Evolutionary conservation across 2,329 filamentous ascomycete genomes (phyloP).

Genomic region (Talaromyces sp.): DNA sequence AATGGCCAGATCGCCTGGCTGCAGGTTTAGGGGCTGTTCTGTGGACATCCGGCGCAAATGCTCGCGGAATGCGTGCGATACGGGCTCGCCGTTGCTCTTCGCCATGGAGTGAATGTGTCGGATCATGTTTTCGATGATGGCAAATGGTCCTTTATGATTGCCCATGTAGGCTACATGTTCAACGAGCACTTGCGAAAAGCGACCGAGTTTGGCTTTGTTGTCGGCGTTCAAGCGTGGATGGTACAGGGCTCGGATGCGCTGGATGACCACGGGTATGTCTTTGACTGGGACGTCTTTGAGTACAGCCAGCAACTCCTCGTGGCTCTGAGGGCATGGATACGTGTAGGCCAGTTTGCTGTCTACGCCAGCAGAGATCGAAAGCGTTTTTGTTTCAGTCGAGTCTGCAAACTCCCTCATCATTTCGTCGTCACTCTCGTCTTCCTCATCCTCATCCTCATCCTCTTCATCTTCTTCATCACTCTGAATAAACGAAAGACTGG

Average conservation of each 20-base stretch:
- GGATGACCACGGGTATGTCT: conserved; percentile 71
- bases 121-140: conserved; percentile 69
- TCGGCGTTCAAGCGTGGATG: conserved; percentile 78
- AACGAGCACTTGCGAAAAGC: conserved; percentile 42
- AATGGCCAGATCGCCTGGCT: conserved; percentile 70
- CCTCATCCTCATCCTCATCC: conserved; percentile 47
- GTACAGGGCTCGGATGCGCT: conserved; percentile 85
- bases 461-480: conserved; percentile 33
- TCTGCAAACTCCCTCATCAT: conserved; percentile 54
- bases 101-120: conserved; percentile 90
- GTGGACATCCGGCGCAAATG: conserved; percentile 56
- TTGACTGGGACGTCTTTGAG: conserved; percentile 56
- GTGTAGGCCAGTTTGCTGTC: conserved; percentile 62
- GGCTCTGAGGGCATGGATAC: conserved; percentile 75
- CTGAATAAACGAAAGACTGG: conserved; percentile 35
- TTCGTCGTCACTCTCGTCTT: conserved; percentile 34
- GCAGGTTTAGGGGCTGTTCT: conserved; percentile 46
- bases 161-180: conserved; percentile 56
- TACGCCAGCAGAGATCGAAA: not conserved
- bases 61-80: conserved; percentile 70
- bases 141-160: conserved; percentile 53
- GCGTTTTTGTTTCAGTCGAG: not conserved
- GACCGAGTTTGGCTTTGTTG: conserved; percentile 76
- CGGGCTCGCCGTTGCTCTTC: conserved; percentile 73
- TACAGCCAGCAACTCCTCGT: conserved; percentile 65